Conservation (phyloP, 1,284 basidiomycete species). For the Coniferiporia weirii region DNA sequence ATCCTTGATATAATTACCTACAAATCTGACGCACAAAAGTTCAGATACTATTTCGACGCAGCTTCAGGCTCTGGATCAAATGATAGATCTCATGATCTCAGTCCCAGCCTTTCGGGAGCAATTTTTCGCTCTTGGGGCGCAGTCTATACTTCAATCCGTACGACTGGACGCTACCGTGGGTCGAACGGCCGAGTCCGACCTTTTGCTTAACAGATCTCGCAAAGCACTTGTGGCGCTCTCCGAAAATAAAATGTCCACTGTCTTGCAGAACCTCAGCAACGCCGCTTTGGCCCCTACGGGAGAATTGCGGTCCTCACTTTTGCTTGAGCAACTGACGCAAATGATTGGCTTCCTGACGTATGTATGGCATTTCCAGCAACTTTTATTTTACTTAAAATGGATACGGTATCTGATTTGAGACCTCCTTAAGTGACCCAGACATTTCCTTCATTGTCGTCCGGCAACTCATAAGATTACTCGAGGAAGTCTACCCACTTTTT, state of each 20-base stretch:
- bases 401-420: not conserved
- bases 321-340: not conserved
- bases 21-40: not conserved
- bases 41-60: constrained; percentile 1
- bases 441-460: not conserved
- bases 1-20: not conserved
- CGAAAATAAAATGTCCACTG: not conserved
- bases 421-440: not conserved
- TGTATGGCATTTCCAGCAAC: not conserved
- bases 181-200: not conserved
- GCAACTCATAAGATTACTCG: not conserved
- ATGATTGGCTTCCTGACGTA: not conserved
- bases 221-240: not conserved
- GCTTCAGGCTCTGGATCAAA: not conserved
- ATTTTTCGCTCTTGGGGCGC: not conserved
- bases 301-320: not conserved
- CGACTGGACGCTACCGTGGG: not conserved
- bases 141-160: not conserved
- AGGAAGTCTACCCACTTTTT: not conserved
- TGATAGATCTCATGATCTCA: not conserved
- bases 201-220: not conserved
- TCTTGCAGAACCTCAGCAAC: not conserved
- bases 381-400: not conserved
- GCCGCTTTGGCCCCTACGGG: not conserved
- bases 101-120: not conserved